These are phyloP conservation scores for Quercus bicolor DNA, from an alignment of 306 rosid species.

Conservation along the genomic window DNA sequence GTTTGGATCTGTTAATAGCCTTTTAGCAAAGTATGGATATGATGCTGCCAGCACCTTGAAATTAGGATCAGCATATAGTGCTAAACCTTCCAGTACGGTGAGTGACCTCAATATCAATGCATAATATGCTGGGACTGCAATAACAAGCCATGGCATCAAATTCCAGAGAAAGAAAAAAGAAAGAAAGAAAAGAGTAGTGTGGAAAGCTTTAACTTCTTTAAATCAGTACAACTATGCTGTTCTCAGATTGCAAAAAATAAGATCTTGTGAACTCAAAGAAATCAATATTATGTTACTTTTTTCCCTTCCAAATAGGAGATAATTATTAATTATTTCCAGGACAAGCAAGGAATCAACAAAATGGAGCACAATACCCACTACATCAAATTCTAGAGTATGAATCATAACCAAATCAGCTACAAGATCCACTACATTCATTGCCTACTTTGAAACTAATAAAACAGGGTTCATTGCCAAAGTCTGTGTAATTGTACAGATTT, in stretches of 20 bases:
- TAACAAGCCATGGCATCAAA: constrained; percentile 28
- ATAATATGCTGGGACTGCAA: constrained; percentile 90
- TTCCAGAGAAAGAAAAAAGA: neutral
- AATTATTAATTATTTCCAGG: neutral
- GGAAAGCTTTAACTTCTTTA: constrained; percentile 2
- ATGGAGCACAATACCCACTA: neutral
- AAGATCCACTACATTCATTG: neutral
- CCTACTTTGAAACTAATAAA: neutral
- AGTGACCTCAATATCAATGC: constrained; percentile 93
- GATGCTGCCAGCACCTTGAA: constrained; percentile 98
- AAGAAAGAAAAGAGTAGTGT: constrained; percentile 4
- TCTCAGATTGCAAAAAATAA: constrained; percentile 8
- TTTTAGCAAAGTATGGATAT: constrained; percentile 92
- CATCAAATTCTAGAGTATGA: neutral
- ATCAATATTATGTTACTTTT: neutral
- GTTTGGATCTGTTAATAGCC: constrained; percentile 95
- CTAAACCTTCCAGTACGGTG: constrained; percentile 91
- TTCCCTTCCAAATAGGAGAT: too few relatives aligned
- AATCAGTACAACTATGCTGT: constrained; percentile 11
- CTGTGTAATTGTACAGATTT: neutral
- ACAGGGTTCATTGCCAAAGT: neutral
- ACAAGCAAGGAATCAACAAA: too few relatives aligned
- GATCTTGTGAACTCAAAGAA: neutral
- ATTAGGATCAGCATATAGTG: constrained; percentile 92
- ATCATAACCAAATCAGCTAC: neutral